These are phyloP conservation scores for Fusarium proliferatum DNA, from an alignment of 2,329 filamentous ascomycete species.

Conservation along the genomic window DNA sequence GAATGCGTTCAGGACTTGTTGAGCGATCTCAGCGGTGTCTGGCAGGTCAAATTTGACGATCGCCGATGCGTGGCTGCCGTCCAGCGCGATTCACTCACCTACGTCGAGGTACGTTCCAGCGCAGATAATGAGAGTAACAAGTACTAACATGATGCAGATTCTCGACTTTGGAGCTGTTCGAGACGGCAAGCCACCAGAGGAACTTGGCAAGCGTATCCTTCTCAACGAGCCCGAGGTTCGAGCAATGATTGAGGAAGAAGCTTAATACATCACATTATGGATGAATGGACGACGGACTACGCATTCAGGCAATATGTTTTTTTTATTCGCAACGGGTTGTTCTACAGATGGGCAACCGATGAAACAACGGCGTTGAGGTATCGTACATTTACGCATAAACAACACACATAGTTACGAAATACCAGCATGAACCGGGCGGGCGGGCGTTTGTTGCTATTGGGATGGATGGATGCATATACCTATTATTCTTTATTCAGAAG, in stretches of 20 bases:
- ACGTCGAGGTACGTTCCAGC: slow-evolving; percentile 83
- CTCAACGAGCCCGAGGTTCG: slow-evolving; percentile 68
- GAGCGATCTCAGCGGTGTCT: slow-evolving; percentile 94
- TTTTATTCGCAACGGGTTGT: slow-evolving; percentile 30
- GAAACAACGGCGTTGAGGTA: slow-evolving; percentile 40
- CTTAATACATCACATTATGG: slow-evolving; percentile 26
- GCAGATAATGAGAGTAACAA: not conserved
- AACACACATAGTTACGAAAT: slow-evolving; percentile 39
- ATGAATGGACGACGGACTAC: not conserved
- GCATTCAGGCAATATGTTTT: slow-evolving; percentile 25
- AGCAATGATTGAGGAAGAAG: slow-evolving; percentile 60
- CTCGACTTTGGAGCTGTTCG: slow-evolving; percentile 96
- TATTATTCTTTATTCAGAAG: slow-evolving; percentile 37
- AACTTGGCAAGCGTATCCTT: slow-evolving; percentile 83
- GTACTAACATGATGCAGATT: slow-evolving; percentile 67
- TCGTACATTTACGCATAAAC: slow-evolving; percentile 38
- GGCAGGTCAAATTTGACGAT: slow-evolving; percentile 99
- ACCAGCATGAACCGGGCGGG: slow-evolving; percentile 40
- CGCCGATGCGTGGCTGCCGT: slow-evolving; percentile 95
- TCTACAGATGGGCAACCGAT: slow-evolving; percentile 25
- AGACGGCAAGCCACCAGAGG: slow-evolving; percentile 81
- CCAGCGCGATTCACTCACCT: slow-evolving; percentile 90
- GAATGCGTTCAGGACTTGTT: slow-evolving; percentile 93
- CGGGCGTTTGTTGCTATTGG: slow-evolving; percentile 39
- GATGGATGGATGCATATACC: slow-evolving; percentile 42